Evolutionary conservation across 495 filamentous ascomycete genomes (phyloP).

Genomic region (Collariella sp.): DNA sequence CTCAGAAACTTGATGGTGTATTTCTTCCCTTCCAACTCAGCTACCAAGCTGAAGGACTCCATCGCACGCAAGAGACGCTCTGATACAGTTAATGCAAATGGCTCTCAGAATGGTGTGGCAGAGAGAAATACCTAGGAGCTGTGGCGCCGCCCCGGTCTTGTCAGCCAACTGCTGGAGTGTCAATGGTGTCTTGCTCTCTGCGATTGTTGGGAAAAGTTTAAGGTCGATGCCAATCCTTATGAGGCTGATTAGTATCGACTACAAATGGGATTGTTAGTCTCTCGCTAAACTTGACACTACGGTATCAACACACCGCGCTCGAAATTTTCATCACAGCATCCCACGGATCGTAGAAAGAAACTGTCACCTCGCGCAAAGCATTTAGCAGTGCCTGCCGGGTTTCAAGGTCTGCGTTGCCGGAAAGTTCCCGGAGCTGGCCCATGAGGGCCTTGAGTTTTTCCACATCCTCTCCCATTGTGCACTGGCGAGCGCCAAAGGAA

Average conservation of each 20-base stretch:
- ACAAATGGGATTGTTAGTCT: neutral
- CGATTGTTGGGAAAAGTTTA: slow-evolving; percentile 17
- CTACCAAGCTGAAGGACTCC: slow-evolving; percentile 30
- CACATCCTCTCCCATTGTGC: too few species aligned
- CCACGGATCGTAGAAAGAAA: neutral
- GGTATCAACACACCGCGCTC: neutral
- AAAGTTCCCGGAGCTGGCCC: too few species aligned
- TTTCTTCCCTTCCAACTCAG: slow-evolving; percentile 28
- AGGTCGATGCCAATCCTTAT: slow-evolving; percentile 14
- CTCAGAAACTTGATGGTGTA: slow-evolving; percentile 32
- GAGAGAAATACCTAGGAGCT: slow-evolving; percentile 3
- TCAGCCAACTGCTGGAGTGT: neutral
- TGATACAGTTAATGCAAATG: too few species aligned
- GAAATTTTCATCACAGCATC: neutral
- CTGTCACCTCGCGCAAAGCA: neutral
- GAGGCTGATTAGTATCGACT: neutral
- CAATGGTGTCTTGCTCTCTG: slow-evolving; percentile 10
- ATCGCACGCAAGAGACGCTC: slow-evolving; percentile 38
- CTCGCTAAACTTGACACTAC: neutral
- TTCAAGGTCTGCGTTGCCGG: too few species aligned
- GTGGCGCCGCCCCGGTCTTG: neutral
- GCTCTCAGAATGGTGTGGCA: neutral
- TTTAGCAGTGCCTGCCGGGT: too few species aligned
- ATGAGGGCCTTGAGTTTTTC: too few species aligned
- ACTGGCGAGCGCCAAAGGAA: too few species aligned